A percentile compares a stretch with the other conserved stretches of the same genome.
Evolutionary conservation across 495 filamentous ascomycete genomes (phyloP).

Genomic region (Podospora australis): DNA sequence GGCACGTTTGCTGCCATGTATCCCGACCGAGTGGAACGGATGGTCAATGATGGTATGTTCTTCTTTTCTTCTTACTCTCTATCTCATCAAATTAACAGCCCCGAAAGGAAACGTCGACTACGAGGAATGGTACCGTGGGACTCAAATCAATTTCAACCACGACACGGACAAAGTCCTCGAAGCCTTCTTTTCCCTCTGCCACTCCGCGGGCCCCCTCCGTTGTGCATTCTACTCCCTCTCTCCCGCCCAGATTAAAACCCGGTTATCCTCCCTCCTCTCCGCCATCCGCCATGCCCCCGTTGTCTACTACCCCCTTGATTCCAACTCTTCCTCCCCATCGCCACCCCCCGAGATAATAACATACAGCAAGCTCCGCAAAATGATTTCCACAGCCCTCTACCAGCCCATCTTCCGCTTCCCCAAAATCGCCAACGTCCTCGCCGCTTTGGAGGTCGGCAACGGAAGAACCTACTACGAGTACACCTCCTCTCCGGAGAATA

Average conservation of each 20-base stretch:
- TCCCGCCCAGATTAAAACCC: constrained; percentile 33
- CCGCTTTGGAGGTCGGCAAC: constrained; percentile 49
- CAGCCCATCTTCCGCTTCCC: constrained; percentile 54
- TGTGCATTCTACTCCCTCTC: constrained; percentile 44
- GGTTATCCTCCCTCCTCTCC: constrained; percentile 35
- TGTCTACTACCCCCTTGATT: constrained; percentile 23
- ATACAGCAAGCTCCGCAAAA: constrained; percentile 35
- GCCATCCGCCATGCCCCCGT: constrained; percentile 44
- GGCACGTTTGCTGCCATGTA: constrained; percentile 47
- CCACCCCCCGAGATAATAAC: constrained; percentile 32
- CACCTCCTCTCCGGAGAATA: constrained; percentile 25
- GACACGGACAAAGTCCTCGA: constrained; percentile 49
- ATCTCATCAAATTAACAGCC: constrained; percentile 4
- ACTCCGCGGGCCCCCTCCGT: constrained; percentile 38
- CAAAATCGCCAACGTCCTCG: constrained; percentile 46
- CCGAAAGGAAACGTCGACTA: constrained; percentile 39
- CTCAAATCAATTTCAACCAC: constrained; percentile 42
- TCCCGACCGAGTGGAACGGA: constrained; percentile 39
- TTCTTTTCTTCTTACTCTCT: neutral
- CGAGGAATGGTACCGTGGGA: constrained; percentile 40
- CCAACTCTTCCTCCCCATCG: constrained; percentile 15
- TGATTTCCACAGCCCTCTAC: constrained; percentile 50
- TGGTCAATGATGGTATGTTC: constrained; percentile 44
- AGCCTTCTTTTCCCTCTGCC: constrained; percentile 49
- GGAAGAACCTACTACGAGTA: constrained; percentile 46